Evolutionary conservation across 2,329 filamentous ascomycete genomes (phyloP), one percentile per base, ranked within the genome.

Genomic region (Beauveria pseudobassiana): DNA sequence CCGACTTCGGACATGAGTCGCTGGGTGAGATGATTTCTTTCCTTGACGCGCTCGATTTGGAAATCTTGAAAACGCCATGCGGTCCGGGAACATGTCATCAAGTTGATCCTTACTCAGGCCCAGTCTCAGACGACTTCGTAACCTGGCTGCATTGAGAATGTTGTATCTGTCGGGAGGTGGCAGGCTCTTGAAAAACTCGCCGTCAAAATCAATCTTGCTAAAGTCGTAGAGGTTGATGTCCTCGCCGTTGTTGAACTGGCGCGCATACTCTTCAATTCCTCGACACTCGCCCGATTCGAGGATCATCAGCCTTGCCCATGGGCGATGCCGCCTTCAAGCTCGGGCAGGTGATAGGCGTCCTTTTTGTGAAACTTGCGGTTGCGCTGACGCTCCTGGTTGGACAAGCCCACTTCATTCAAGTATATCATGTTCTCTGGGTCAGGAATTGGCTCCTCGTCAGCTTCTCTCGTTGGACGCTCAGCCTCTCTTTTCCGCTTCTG

Each of bases 141-240:
- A 72, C 64, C 95, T 83, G 1, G 96, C 95, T 1, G 96, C 95
- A 71, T 99, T 99, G 24, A 99, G 77, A 59, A 99, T 99, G 69
- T 98, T 98, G 78, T 99, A 99, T 54, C 93, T 86, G 77, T 99
- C 95, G 2, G 88, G 88, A 1, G 92, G 82, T 0, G 96, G 95
- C 62, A 99, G 76, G 71, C 91, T 96, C 72, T 89, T 85, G 77
- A 99, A 99, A 75, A 99, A 99, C 14, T 93, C 87, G 66, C 93
- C 91, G 66, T 98, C 90, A 69, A 98, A 99, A 71, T 99, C 95
- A 68, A 99, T 99, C 75, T 98, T 98, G 71, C 90, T 96, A 71
- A 99, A 99, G 75, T 98, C 93, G 74, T 98, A 98, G 5, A 93
- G 75, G 66, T 88, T 87, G 68, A 98, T 89, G 72, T 98, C 93